Percentiles rank a stretch among this genome's conserved stretches.
phyloP scores from a whole-genome alignment of 176 grass and related monocot species.

The Urochloa ruziziensis region DNA sequence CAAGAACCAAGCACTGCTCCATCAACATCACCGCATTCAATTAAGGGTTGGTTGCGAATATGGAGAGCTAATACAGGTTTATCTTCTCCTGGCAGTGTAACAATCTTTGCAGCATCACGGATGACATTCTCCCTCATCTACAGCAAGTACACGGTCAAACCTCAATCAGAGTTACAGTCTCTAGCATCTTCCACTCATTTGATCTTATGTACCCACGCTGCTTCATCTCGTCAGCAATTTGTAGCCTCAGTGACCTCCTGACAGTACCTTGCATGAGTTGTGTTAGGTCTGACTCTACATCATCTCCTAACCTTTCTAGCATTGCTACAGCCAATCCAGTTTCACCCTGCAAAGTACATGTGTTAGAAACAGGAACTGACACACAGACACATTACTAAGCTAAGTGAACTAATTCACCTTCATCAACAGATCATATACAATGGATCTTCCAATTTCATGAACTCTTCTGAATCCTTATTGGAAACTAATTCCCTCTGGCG shows the following conservation, averaged over 20 bases:
- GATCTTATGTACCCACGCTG: conserved; percentile 57
- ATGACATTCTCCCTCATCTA: conserved; percentile 52
- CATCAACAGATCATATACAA: conserved; percentile 92
- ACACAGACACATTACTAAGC: conserved; percentile 16
- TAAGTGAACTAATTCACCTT: conserved; percentile 54
- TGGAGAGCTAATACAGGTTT: conserved; percentile 50
- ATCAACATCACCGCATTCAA: conserved; percentile 91
- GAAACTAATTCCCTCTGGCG: conserved; percentile 57
- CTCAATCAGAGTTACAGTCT: conserved; percentile 82
- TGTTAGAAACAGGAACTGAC: conserved; percentile 36
- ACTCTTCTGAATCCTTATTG: conserved; percentile 54
- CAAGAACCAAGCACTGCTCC: conserved; percentile 81
- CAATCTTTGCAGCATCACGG: conserved; percentile 39
- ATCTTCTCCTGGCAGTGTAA: conserved; percentile 59
- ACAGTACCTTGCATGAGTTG: conserved; percentile 91
- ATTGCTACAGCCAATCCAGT: conserved; percentile 73
- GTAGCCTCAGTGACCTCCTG: conserved; percentile 74
- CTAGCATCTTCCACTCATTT: conserved; percentile 75
- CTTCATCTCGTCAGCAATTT: conserved; percentile 86
- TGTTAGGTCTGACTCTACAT: conserved; percentile 72
- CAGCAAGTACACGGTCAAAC: conserved; percentile 53
- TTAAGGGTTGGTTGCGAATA: conserved; percentile 23
- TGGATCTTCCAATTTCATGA: conserved; percentile 74
- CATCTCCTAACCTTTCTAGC: conserved; percentile 87
- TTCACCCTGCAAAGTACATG: conserved; percentile 68